These are phyloP conservation scores for Xylaria sp. DNA, from an alignment of 2,329 filamentous ascomycete species.

Conservation along the genomic window DNA sequence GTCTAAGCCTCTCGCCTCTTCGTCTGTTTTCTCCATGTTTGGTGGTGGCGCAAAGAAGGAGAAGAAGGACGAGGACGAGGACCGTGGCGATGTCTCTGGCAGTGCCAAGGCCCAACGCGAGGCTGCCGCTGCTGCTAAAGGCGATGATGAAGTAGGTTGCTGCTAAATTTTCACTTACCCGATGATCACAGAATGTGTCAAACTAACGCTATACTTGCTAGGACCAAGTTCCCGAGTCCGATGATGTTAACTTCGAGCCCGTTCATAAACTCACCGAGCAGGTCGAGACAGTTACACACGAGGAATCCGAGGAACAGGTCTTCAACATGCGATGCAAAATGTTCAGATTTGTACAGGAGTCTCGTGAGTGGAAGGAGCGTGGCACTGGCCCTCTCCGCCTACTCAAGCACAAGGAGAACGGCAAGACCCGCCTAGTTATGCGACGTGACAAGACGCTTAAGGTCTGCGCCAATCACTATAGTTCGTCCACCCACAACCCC, in stretches of 20 bases:
- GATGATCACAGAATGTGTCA: conserved; percentile 21
- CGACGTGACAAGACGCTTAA: conserved; percentile 99
- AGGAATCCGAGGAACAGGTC: conserved; percentile 94
- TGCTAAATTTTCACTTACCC: neutral
- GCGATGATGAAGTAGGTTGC: conserved; percentile 61
- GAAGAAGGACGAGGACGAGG: conserved; percentile 86
- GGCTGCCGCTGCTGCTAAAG: conserved; percentile 67
- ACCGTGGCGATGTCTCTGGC: conserved; percentile 86
- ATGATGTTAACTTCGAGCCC: conserved; percentile 96
- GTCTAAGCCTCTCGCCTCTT: conserved; percentile 60
- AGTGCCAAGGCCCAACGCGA: conserved; percentile 83
- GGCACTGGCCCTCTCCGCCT: conserved; percentile 96
- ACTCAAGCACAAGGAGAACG: conserved; percentile 98
- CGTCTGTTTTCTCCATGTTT: conserved; percentile 96
- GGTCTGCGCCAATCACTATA: conserved; percentile 99
- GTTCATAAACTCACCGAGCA: conserved; percentile 96
- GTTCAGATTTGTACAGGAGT: conserved; percentile 95
- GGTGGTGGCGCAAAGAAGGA: conserved; percentile 97
- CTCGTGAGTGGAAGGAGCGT: conserved; percentile 98
- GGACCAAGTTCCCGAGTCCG: conserved; percentile 82
- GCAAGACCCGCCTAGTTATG: conserved; percentile 98
- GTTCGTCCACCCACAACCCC: conserved; percentile 63
- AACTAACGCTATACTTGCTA: conserved; percentile 34
- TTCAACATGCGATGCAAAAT: conserved; percentile 99
- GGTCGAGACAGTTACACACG: conserved; percentile 96